These are phyloP conservation scores for Ciborinia camelliae DNA, from an alignment of 2,329 filamentous ascomycete genomes.

Conservation along the genomic window DNA sequence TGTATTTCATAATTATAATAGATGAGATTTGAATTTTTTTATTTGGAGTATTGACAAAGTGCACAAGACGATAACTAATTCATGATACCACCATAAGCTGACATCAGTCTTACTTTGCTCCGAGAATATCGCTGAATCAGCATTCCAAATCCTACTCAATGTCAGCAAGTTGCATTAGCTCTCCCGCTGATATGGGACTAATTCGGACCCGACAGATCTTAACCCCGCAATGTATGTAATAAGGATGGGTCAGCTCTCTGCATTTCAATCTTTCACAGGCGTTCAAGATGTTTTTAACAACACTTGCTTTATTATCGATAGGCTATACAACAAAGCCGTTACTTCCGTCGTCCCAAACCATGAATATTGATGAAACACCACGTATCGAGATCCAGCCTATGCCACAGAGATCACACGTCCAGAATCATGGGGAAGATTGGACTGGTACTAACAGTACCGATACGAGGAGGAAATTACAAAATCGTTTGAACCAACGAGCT, in stretches of 20 bases:
- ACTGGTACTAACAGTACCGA: slow-evolving; percentile 36
- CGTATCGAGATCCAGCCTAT: slow-evolving; percentile 24
- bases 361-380: background rate
- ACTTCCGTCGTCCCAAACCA: too few relatives aligned
- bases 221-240: background rate
- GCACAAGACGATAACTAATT: background rate
- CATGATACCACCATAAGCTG: background rate
- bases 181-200: background rate
- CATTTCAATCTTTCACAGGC: background rate
- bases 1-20: background rate
- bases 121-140: background rate
- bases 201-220: background rate
- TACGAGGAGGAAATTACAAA: slow-evolving; percentile 32
- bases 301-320: background rate
- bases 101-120: background rate
- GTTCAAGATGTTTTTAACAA: background rate
- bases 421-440: slow-evolving; percentile 36
- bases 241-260: slow-evolving; percentile 2
- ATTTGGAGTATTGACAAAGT: background rate
- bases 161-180: slow-evolving; percentile 7
- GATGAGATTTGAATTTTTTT: background rate
- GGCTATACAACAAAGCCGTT: background rate
- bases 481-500: slow-evolving; percentile 34
- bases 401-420: slow-evolving; percentile 22
- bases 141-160: background rate